phyloP scores from a whole-genome alignment of 2,329 filamentous ascomycete genomes.

The Simplicillium sp. region DNA sequence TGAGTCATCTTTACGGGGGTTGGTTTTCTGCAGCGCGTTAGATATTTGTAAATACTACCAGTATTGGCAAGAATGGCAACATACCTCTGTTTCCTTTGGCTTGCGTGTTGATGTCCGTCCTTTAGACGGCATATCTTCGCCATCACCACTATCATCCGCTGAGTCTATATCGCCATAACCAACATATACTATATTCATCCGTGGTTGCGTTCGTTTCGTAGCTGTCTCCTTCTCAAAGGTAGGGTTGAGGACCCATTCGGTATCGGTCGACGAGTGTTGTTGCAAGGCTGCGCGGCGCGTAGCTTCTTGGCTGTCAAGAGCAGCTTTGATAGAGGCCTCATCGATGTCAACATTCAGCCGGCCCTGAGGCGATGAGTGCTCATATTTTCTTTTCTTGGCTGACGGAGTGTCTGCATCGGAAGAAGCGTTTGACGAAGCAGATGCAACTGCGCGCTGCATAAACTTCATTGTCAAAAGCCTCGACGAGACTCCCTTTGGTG shows the following conservation, averaged over 20 bases:
- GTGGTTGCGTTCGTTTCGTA: constrained; percentile 23
- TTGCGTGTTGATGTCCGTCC: constrained; percentile 27
- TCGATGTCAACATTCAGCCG: constrained; percentile 34
- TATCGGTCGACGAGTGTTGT: constrained; percentile 57
- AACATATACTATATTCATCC: constrained; percentile 49
- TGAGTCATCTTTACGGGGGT: constrained; percentile 7
- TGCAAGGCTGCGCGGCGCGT: constrained; percentile 53
- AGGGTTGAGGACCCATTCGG: constrained; percentile 64
- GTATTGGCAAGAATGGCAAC: constrained; percentile 15
- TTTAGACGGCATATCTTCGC: constrained; percentile 21
- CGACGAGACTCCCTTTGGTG: constrained; percentile 66
- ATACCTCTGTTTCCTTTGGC: constrained; percentile 14
- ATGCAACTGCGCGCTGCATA: constrained; percentile 79
- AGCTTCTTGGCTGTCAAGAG: constrained; percentile 56
- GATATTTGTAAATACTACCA: background rate
- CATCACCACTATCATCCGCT: constrained; percentile 21
- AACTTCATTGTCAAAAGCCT: constrained; percentile 93
- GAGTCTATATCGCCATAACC: constrained; percentile 42
- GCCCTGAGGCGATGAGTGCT: constrained; percentile 25
- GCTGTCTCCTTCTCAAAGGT: constrained; percentile 12
- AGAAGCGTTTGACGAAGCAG: constrained; percentile 34
- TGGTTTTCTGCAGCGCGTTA: constrained; percentile 11
- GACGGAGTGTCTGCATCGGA: constrained; percentile 39
- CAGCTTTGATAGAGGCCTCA: constrained; percentile 50
- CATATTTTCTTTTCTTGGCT: constrained; percentile 54